phyloP scores from a whole-genome alignment of 495 filamentous ascomycete genomes.

The Glonium stellatum region DNA sequence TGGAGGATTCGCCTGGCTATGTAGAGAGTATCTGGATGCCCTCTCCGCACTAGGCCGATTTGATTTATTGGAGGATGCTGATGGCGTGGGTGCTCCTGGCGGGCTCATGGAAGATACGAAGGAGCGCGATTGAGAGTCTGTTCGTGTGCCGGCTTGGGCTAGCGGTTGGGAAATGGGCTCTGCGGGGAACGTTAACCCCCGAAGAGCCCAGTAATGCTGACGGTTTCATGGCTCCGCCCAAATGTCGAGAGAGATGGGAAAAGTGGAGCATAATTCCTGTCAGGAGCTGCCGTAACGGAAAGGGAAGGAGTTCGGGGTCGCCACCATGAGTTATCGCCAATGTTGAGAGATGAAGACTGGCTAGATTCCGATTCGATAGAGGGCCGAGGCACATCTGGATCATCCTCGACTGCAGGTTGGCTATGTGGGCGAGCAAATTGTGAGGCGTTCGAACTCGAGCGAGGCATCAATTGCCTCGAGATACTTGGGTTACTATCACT shows the following conservation, averaged over 20 bases:
- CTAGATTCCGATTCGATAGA: constrained; percentile 9
- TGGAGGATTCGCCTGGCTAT: background rate
- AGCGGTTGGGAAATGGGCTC: too few relatives aligned
- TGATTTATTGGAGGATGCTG: background rate
- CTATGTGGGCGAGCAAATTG: background rate
- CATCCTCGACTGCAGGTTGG: background rate
- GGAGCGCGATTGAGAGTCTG: too few relatives aligned
- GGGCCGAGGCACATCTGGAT: constrained; percentile 15
- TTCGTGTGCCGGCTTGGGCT: too few relatives aligned
- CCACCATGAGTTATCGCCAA: background rate
- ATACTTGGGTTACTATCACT: background rate
- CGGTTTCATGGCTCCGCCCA: too few relatives aligned
- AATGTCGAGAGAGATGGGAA: too few relatives aligned
- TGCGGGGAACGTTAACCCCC: too few relatives aligned
- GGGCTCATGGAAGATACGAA: too few relatives aligned
- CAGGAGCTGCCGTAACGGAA: background rate
- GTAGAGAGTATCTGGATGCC: background rate
- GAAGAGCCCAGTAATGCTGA: too few relatives aligned
- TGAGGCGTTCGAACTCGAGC: background rate
- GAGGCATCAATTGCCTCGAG: background rate
- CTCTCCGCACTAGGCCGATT: background rate
- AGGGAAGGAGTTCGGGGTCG: background rate
- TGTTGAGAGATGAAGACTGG: background rate
- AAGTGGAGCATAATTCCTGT: too few relatives aligned
- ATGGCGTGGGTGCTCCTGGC: background rate